These are phyloP conservation scores for Cruciata laevipes DNA, from an alignment of 257 asterid species.

Conservation along the genomic window DNA sequence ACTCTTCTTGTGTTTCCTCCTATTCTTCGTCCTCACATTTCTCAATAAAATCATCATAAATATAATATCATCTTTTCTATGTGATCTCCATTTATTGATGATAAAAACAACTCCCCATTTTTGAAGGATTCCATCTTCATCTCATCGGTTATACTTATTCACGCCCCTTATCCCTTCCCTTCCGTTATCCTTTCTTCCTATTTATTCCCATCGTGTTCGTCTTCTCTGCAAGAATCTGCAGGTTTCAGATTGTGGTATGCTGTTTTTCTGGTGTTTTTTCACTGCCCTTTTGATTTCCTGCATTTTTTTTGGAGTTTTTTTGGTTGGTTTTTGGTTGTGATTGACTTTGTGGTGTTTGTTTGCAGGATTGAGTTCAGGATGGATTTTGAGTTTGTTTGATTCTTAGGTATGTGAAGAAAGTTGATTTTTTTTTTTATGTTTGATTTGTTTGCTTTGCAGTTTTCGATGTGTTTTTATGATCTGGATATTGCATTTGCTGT, in stretches of 20 bases:
- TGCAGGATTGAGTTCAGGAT: constrained; percentile 11
- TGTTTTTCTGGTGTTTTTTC: constrained; percentile 2
- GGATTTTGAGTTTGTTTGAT: constrained; percentile 4
- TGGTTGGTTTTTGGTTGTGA: not conserved
- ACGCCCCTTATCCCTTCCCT: not conserved
- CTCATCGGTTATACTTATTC: constrained; percentile 1
- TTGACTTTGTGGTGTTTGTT: constrained; percentile 7
- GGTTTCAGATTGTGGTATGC: constrained; percentile 8
- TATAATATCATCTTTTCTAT: constrained; percentile 10
- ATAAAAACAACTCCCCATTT: constrained; percentile 2
- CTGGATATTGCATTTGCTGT: not conserved
- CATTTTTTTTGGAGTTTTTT: not conserved
- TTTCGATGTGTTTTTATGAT: not conserved
- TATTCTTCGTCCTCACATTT: constrained; percentile 17
- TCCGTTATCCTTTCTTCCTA: not conserved
- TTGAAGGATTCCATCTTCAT: constrained; percentile 15
- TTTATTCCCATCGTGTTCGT: not conserved
- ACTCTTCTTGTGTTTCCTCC: constrained; percentile 4
- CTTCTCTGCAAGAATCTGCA: not conserved
- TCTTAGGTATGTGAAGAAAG: constrained; percentile 3
- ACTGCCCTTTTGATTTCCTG: not conserved
- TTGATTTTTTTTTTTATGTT: not conserved
- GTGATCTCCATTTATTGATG: constrained; percentile 11
- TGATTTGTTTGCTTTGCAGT: not conserved
- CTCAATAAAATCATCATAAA: constrained; percentile 11